A percentile compares a stretch with the other conserved stretches of the same genome.
phyloP scores from a whole-genome alignment of 176 grass and related monocot species.

The Sorghum bicolor region Sorghum_bicolor_NCBIv3 NC_012870.2:6173001-6173500 shows the following conservation, averaged over 20 bases:
- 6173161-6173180: neutral
- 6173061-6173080: neutral
- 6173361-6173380: neutral
- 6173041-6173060: neutral
- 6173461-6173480: constrained; percentile 8
- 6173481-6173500: constrained; percentile 3
- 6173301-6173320: neutral
- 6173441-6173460: constrained; percentile 18
- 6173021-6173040: neutral
- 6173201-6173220: neutral
- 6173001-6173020: neutral
- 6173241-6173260: neutral
- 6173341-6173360: neutral
- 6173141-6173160: neutral
- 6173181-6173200: neutral
- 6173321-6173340: neutral
- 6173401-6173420: neutral
- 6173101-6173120: neutral
- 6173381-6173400: neutral
- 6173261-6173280: neutral
- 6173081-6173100: neutral
- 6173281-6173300: neutral
- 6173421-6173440: neutral
- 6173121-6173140: neutral
- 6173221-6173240: neutral